phyloP scores from a whole-genome alignment of 2,329 filamentous ascomycete genomes.

The Ilyonectria sp. region DNA sequence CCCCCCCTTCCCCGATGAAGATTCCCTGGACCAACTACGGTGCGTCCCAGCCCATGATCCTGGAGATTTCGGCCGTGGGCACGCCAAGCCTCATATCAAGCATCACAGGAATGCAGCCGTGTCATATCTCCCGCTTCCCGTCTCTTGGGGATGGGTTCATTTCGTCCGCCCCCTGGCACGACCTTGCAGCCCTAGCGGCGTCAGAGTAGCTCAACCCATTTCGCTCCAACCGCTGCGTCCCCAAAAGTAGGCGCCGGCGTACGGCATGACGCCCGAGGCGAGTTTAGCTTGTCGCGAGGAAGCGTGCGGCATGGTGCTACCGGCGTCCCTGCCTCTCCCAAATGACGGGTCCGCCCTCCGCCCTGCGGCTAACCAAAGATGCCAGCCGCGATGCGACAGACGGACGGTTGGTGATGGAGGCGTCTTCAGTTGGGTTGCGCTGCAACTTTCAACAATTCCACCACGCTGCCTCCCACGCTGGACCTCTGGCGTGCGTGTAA shows the following conservation, averaged over 20 bases:
- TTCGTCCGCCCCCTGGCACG: constrained; percentile 27
- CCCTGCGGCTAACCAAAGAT: constrained; percentile 31
- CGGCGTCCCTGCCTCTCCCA: constrained; percentile 21
- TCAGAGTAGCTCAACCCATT: constrained; percentile 32
- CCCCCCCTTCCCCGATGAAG: background rate
- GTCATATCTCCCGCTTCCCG: constrained; percentile 8
- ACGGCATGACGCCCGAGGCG: constrained; percentile 38
- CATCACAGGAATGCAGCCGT: constrained; percentile 20
- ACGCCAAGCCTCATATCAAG: constrained; percentile 22
- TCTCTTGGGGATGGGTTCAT: constrained; percentile 32
- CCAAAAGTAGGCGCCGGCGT: constrained; percentile 38
- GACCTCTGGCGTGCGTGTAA: background rate
- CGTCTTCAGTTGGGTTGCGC: background rate
- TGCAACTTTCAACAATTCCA: background rate
- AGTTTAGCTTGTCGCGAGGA: constrained; percentile 41
- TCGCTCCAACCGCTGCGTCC: constrained; percentile 37
- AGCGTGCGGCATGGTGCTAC: constrained; percentile 43
- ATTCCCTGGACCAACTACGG: background rate
- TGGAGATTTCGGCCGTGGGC: constrained; percentile 2
- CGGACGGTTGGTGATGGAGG: constrained; percentile 5
- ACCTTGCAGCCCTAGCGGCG: constrained; percentile 43
- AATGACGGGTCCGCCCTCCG: constrained; percentile 33
- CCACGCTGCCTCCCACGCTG: background rate
- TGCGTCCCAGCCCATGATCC: background rate
- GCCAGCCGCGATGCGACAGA: constrained; percentile 12